phyloP scores from a whole-genome alignment of 371 early-diverging fungal genomes.

The Apophysomyces variabilis region DNA sequence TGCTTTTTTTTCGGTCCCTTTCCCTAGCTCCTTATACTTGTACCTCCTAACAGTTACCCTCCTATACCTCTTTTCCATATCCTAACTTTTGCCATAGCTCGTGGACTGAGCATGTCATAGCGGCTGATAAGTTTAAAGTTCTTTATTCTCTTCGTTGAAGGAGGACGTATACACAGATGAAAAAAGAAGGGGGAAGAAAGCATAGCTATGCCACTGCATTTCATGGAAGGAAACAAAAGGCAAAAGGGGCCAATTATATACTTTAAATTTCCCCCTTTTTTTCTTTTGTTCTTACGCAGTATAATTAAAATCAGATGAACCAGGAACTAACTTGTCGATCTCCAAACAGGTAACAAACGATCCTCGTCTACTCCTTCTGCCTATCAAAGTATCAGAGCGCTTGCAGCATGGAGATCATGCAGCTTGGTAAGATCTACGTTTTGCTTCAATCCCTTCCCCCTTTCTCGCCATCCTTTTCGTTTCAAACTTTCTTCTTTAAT shows the following conservation, averaged over 20 bases:
- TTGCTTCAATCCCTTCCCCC: neutral
- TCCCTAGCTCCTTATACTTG: neutral
- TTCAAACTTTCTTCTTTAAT: neutral
- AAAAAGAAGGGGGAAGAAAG: neutral
- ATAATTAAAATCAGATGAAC: neutral
- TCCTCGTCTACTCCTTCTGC: too few relatives aligned
- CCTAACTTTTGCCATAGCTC: conserved; percentile 5
- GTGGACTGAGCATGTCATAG: neutral
- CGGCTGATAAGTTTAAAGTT: neutral
- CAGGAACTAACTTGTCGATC: too few relatives aligned
- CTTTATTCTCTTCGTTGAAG: neutral
- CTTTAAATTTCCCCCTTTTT: neutral
- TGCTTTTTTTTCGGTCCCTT: neutral
- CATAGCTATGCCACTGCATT: neutral
- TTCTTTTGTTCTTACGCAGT: neutral
- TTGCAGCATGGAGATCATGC: neutral
- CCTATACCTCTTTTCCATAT: conserved; percentile 8
- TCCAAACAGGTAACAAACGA: too few relatives aligned
- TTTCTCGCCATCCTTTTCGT: neutral
- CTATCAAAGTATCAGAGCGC: neutral
- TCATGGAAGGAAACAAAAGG: neutral
- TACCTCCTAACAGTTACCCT: conserved; percentile 12
- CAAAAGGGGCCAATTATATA: neutral
- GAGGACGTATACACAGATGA: neutral
- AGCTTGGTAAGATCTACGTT: neutral